Conservation (phyloP, 768 basidiomycete genomes). For the Rhodotorula toruloides region DNA sequence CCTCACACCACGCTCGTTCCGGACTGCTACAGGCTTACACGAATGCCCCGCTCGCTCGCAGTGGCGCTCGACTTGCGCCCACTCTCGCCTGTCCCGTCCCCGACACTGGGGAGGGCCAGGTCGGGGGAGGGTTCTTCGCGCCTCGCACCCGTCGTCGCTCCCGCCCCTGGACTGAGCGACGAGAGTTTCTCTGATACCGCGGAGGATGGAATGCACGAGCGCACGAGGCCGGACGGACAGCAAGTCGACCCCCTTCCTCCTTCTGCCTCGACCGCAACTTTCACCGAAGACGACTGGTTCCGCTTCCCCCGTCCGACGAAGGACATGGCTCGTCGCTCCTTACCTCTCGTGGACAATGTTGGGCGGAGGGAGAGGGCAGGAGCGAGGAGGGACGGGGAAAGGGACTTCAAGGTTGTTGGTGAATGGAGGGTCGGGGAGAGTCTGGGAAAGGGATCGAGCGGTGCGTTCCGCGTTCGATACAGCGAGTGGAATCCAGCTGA, state of each 20-base stretch:
- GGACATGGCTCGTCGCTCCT: fast-evolving
- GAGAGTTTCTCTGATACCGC: not conserved
- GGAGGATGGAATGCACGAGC: no score
- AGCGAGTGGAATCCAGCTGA: not conserved
- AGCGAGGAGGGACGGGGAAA: no score
- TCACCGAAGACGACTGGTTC: slow-evolving; percentile 5
- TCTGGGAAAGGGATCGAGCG: slow-evolving; percentile 22
- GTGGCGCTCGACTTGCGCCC: not conserved
- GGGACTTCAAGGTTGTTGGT: slow-evolving; percentile 12
- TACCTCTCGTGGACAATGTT: not conserved
- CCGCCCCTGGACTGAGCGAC: not conserved
- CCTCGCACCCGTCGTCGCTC: not conserved
- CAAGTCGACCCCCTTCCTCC: not conserved
- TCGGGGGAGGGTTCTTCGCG: no score
- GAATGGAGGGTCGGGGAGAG: slow-evolving; percentile 25
- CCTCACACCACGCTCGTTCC: no score
- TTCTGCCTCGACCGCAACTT: not conserved
- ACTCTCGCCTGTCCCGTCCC: not conserved
- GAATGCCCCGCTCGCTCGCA: no score
- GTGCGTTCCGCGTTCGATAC: not conserved
- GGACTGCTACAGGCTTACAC: no score
- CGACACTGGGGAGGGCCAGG: not conserved
- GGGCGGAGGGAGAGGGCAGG: no score
- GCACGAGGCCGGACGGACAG: not conserved
- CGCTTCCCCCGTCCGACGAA: not conserved